These are phyloP conservation scores for Seminavis robusta DNA, from an alignment of 108 stramenopile species.

Conservation along the genomic window DNA sequence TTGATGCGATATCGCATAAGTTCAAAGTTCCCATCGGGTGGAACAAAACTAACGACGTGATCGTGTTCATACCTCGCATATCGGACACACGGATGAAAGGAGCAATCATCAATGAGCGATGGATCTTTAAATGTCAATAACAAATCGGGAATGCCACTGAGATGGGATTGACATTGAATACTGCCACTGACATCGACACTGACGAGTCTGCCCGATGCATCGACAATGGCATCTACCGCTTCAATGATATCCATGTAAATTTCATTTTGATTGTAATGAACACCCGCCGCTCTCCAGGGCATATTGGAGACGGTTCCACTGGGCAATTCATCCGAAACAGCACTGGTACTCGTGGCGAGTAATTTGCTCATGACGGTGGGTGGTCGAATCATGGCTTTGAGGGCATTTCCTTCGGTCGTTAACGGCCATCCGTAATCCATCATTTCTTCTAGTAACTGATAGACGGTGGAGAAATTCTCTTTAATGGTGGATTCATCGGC, in stretches of 20 bases:
- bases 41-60: slow-evolving; percentile 93
- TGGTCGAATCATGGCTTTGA: slow-evolving; percentile 94
- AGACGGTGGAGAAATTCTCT: slow-evolving; percentile 96
- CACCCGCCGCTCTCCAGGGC: slow-evolving; percentile 97
- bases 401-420: slow-evolving; percentile 98
- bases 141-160: slow-evolving; percentile 96
- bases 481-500: slow-evolving; percentile 94
- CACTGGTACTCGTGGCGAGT: slow-evolving; percentile 25
- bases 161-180: slow-evolving; percentile 85
- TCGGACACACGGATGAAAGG: slow-evolving; percentile 98
- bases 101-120: slow-evolving; percentile 91
- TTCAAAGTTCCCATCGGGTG: slow-evolving; percentile 97
- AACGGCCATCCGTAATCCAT: slow-evolving; percentile 97
- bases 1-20: slow-evolving; percentile 93
- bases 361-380: slow-evolving; percentile 88
- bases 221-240: slow-evolving; percentile 94
- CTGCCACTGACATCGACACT: slow-evolving; percentile 89
- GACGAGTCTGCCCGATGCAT: slow-evolving; percentile 80
- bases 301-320: slow-evolving; percentile 93
- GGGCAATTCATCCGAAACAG: slow-evolving; percentile 77
- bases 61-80: slow-evolving; percentile 91
- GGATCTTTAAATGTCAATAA: slow-evolving; percentile 88
- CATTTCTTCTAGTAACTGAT: slow-evolving; percentile 98
- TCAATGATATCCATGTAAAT: slow-evolving; percentile 98
- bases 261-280: slow-evolving; percentile 92